Base-by-base conservation (phyloP, 2,329 filamentous ascomycete genomes). In the Trichophaea hybrida region DNA sequence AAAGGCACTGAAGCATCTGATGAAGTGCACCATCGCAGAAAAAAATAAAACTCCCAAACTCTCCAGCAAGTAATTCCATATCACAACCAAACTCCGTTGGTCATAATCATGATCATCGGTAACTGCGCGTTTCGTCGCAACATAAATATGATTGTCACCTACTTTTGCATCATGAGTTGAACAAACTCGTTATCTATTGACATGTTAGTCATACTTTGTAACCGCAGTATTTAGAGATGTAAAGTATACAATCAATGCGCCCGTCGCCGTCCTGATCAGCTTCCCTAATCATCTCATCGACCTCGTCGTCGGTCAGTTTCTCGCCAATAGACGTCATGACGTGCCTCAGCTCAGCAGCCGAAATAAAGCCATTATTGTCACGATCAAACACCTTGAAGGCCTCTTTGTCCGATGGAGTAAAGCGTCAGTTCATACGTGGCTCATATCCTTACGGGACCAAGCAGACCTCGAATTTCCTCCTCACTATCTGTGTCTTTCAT, bases 111-210 rank as follows among this genome's bases (percentile, higher is more conserved):
- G 24, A 24, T 24, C 24, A 24, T 24, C 3, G 1, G 24, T 24
- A 24, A 24, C 24, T 24, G 24, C 24, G 1, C 24, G 24, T 24
- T 24, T 24, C 24, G 24, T 24, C 3, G 24, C 24, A 24, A 24
- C 24, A 24, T 24, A 24, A 24, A 24, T 24, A 24, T 24, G 24
- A 24, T 24, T 24, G 24, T 24, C 46, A 64, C 73, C 78, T 87
- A 91, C 79, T 91, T 91, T 80, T 93, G 87, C 87, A 93, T 91
- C 87, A 93, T 93, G 72, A 93, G 83, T 77, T 93, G 87, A 69
- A 93, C 87, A 72, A 93, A 93, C 75, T 93, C 87, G 78, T 91
- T 91, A 77, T 91, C 86, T 91, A 69, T 51, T 13, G 53, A 15
- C 44, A 24, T 13, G 35, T 60, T 37, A 61, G 37, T 67, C 33